These are phyloP conservation scores for Phycomyces blakesleeanus DNA, from an alignment of 192 early-diverging fungal genomes.

Conservation along the genomic window DNA sequence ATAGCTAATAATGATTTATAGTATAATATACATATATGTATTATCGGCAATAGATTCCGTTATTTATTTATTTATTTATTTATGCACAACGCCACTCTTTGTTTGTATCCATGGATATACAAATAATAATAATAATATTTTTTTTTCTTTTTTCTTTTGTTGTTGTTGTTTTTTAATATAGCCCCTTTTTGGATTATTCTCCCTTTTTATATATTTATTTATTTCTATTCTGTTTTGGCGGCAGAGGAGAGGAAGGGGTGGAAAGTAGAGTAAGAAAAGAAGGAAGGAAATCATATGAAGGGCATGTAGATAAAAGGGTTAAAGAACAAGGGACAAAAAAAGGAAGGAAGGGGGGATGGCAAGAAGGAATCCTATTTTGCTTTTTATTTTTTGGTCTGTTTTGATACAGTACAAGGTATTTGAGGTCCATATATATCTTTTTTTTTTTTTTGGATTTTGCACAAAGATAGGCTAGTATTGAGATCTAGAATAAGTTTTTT, in stretches of 20 bases:
- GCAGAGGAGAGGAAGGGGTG: too few relatives aligned
- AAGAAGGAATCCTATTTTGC: neutral
- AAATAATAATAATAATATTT: too few relatives aligned
- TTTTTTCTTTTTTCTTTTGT: neutral
- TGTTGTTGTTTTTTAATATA: neutral
- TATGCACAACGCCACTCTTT: neutral
- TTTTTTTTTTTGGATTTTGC: neutral
- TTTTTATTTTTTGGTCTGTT: neutral
- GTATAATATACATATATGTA: neutral
- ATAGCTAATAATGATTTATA: neutral
- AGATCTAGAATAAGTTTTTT: neutral
- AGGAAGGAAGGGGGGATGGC: neutral
- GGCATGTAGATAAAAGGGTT: neutral
- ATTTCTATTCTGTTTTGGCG: neutral
- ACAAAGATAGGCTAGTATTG: neutral
- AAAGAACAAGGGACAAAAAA: neutral
- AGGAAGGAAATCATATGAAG: neutral
- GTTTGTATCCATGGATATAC: too few relatives aligned
- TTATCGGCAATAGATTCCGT: neutral
- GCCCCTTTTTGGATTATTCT: neutral
- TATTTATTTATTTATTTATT: neutral
- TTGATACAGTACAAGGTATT: neutral
- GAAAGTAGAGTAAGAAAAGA: neutral
- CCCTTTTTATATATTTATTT: neutral
- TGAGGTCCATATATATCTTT: neutral